Conservation (phyloP, 345 rosid genomes). For the Populus simonii region DNA sequence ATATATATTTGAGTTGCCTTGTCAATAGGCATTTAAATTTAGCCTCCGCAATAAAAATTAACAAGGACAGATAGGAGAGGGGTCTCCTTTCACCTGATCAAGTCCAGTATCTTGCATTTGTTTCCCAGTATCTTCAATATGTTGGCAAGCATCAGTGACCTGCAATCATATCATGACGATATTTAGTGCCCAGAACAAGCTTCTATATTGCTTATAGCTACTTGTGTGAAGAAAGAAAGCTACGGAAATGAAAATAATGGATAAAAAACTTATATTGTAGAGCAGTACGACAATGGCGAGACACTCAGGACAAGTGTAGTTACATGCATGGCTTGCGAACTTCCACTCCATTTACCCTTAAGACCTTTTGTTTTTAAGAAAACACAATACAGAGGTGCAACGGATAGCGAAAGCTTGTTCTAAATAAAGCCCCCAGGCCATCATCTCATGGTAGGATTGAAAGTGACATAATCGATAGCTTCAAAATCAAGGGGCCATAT, state of each 20-base stretch:
- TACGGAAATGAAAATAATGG: not conserved
- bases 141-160: constrained; percentile 54
- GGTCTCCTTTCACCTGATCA: constrained; percentile 50
- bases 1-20: no score
- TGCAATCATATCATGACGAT: constrained; percentile 24
- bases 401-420: not conserved
- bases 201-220: no score
- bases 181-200: not conserved
- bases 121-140: constrained; percentile 59
- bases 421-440: not conserved
- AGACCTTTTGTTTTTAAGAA: no score
- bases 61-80: constrained; percentile 46
- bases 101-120: constrained; percentile 44
- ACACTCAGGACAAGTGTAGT: no score
- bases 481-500: not conserved
- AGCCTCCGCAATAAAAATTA: not conserved
- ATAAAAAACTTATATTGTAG: not conserved
- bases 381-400: no score
- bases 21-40: no score
- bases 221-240: not conserved
- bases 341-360: no score
- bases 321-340: no score
- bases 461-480: not conserved
- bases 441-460: not conserved
- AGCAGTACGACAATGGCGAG: not conserved